Evolutionary conservation across 768 basidiomycete species (phyloP).

Genomic region (Hortiboletus campestris): DNA sequence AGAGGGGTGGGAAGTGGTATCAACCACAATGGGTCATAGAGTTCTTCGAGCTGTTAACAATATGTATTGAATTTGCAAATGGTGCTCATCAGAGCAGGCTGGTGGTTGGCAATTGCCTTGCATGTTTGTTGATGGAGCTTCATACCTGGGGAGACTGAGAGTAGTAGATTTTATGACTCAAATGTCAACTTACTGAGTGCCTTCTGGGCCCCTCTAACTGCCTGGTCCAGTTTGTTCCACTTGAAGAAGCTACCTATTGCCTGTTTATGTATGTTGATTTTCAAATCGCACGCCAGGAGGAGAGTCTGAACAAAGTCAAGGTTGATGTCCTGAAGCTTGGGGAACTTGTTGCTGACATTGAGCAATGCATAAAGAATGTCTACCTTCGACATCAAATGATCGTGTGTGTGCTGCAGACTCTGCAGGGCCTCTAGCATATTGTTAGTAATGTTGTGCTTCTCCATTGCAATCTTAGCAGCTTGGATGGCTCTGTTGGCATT

Average conservation of each 20-base stretch:
- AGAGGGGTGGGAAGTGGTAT: conserved; percentile 36
- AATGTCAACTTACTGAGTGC: conserved; percentile 6
- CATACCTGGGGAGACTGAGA: neutral
- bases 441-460: neutral
- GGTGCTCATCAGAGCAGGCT: neutral
- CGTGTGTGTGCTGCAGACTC: neutral
- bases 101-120: neutral
- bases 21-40: conserved; percentile 19
- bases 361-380: neutral
- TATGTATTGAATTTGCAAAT: conserved; percentile 29
- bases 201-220: conserved; percentile 10
- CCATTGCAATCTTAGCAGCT: no score
- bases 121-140: conserved; percentile 1
- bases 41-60: conserved; percentile 19
- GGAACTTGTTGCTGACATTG: neutral
- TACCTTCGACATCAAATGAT: neutral
- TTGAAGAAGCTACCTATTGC: neutral
- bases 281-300: neutral
- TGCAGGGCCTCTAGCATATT: neutral
- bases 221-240: neutral
- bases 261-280: neutral
- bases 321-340: neutral
- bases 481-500: no score
- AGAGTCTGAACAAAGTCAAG: neutral
- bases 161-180: no score